These are phyloP conservation scores for Kluyveromyces dobzhanskii DNA, from an alignment of 805 yeast genomes.

Conservation along the genomic window DNA sequence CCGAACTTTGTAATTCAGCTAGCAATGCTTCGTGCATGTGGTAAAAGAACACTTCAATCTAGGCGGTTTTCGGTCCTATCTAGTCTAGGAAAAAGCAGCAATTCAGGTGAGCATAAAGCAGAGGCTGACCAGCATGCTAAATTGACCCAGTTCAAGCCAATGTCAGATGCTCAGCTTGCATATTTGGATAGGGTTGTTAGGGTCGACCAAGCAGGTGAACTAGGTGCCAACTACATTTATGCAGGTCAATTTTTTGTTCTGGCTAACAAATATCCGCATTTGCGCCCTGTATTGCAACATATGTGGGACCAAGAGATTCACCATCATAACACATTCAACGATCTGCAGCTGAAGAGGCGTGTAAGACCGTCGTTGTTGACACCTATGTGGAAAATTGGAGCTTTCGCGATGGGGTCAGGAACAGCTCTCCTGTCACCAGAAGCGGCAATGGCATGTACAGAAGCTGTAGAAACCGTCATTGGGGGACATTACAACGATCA, in stretches of 20 bases:
- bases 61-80: constrained; percentile 2
- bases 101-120: not conserved
- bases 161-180: constrained; percentile 51
- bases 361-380: constrained; percentile 89
- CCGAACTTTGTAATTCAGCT: no score
- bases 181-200: constrained; percentile 68
- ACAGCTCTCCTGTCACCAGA: constrained; percentile 86
- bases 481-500: constrained; percentile 94
- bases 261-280: constrained; percentile 58
- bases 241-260: constrained; percentile 81
- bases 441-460: constrained; percentile 99
- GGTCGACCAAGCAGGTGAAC: constrained; percentile 97
- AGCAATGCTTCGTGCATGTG: no score
- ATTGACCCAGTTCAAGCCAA: constrained; percentile 16
- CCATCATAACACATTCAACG: constrained; percentile 80
- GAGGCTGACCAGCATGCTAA: not conserved
- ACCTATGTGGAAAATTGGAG: constrained; percentile 91
- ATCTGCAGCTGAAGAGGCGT: constrained; percentile 62
- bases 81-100: not conserved
- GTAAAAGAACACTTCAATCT: not conserved
- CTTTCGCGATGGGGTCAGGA: constrained; percentile 73
- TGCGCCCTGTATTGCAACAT: constrained; percentile 75
- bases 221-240: constrained; percentile 91
- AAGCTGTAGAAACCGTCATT: constrained; percentile 96
- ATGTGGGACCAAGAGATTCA: constrained; percentile 98